Conservation (phyloP, 2,329 filamentous ascomycete species). For the Pochonia chlamydosporia region DNA sequence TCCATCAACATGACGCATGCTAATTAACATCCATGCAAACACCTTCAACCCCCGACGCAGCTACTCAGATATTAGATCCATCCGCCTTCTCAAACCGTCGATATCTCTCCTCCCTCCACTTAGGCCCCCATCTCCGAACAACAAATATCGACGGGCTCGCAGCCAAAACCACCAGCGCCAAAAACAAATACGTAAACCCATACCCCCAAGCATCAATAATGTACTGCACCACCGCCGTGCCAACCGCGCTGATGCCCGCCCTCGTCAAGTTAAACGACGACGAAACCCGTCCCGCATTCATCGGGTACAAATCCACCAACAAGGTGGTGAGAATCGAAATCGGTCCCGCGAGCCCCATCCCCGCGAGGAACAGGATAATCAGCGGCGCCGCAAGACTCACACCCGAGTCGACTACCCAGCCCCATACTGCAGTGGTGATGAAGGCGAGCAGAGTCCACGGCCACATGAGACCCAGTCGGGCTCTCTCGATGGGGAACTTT, state of each 20-base stretch:
- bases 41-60: neutral
- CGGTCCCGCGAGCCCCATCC: conserved; percentile 29
- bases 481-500: conserved; percentile 30
- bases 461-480: conserved; percentile 29
- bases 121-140: conserved; percentile 24
- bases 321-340: conserved; percentile 35
- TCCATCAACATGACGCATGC: too few relatives aligned
- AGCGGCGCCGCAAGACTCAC: conserved; percentile 33
- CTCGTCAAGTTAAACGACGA: conserved; percentile 36
- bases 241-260: conserved; percentile 32
- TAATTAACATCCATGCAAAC: too few relatives aligned
- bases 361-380: conserved; percentile 32
- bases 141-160: conserved; percentile 21
- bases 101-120: conserved; percentile 26
- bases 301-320: conserved; percentile 37
- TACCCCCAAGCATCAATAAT: conserved; percentile 35
- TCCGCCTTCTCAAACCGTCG: conserved; percentile 10
- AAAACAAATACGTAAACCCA: conserved; percentile 30
- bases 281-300: conserved; percentile 33
- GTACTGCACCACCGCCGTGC: conserved; percentile 32
- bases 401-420: conserved; percentile 34
- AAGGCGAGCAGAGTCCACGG: conserved; percentile 38
- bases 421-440: conserved; percentile 33
- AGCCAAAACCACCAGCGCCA: conserved; percentile 22
- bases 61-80: too few relatives aligned